Evolutionary conservation across 495 filamentous ascomycete genomes (phyloP), one percentile per base, ranked within the genome.

Genomic region (Astrocystis sublimbata): DNA sequence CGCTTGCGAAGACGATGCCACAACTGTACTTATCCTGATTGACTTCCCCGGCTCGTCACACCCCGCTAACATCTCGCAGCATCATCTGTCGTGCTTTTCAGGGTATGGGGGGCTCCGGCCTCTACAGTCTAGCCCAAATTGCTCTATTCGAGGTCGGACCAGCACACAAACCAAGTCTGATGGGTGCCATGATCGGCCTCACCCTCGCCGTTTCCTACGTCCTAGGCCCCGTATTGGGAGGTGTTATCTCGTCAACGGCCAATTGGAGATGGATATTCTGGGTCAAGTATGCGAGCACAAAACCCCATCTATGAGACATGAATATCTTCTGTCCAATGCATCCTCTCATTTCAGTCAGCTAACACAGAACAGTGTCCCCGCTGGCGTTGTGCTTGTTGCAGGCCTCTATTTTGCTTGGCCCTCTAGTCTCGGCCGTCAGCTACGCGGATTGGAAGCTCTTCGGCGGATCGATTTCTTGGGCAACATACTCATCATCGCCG

Each of bases 251-350:
- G 0, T 76, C 87, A 46, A 75, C 79, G 4, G 77, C 85, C 13
- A 78, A 77, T 4, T 92, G 89, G 90, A 69, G 86, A 33, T 89
- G 86, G 79, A 82, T 82, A 31, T 92, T 89, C 69, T 91, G 85
- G 85, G 85, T 92, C 75, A 91, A 91, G 79, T 79, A 42, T 10
- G 71, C 68, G 6, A 55, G 28, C 23, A 4, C 30, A 30, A 2
- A 45, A 35, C 30, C 6, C n/a, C n/a, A 35, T 26, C 33, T 19
- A 26, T 3, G n/a, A 5, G 12, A 9, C 0, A n/a, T 2, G 1
- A 2, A 2, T 30, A 8, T 15, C 33, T 19, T 6, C 13, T 19
- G 10, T 31, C 1, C 58, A 49, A 30, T n/a, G n/a, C 15, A 49
- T 17, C 2, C 24, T 4, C 46, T 7, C 9, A 15, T 24, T 17